Base-by-base conservation (phyloP, 495 filamentous ascomycete genomes). In the Penicillium malachiteum region DNA sequence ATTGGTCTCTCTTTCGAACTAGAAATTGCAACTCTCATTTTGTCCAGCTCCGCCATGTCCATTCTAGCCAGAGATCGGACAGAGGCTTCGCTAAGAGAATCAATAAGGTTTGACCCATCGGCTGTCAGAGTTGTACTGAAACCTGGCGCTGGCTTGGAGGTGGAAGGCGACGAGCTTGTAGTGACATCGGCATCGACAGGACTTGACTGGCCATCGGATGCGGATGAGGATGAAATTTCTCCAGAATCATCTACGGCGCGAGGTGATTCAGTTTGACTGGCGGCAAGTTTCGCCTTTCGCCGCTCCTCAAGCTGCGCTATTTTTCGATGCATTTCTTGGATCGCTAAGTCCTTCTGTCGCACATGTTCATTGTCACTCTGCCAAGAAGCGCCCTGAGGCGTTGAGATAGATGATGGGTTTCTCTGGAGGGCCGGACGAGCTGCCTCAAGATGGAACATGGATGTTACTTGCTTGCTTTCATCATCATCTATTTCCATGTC, bases 281-380 rank as follows among this genome's bases (percentile, higher is more conserved):
- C 68, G 50, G 67, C 75, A 30, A 77, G 67, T 59, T 79, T 84
- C 35, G 74, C 74, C 67, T 84, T 84, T 56, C 82, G 84, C 54
- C 79, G 82, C 33, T 87, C 80, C 67, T 95, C 89, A 35, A 85
- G 79, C 62, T 91, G 86, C 13, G 86, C 88, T 66, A 96, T 93
- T 52, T 80, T 86, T 65, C 81, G 81, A 58, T 83, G 89, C 77
- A 92, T 83, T 38, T 79, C 79, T 65, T 89, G 81, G 47, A 96
- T 93, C 55, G 86, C 81, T 55, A 82, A 76, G 52, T 89, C 81
- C 62, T 87, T 88, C 18, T 65, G 60, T 47, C 82, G 78, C 8
- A 96, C 77, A 44, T 86, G 80, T 33, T 85, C 83, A 45, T 71
- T 62, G 40, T 79, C 76, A 37, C 66, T 66, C n/a, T 53, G 60